Base-by-base conservation (phyloP, 2,329 filamentous ascomycete species). In the Verticillium alfalfae region DNA sequence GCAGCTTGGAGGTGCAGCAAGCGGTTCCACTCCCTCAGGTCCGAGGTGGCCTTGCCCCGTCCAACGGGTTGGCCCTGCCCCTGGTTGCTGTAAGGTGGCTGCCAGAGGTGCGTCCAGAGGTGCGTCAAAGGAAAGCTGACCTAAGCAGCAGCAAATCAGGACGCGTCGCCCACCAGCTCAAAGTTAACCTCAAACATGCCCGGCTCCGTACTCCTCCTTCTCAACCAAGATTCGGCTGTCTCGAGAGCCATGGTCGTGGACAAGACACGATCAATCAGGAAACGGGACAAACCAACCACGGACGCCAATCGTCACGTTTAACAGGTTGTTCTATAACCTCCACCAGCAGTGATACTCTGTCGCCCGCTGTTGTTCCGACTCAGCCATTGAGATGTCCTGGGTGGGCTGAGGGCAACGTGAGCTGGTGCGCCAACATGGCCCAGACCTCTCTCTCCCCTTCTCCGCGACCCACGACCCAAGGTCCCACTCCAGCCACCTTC, bases 111-210 rank as follows among this genome's bases (percentile, higher is more conserved):
- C 45, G 9, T n/a, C 18, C 18, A 9, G 5, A 12, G n/a, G 45
- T 18, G 5, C 15, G 26, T 31, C 26, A 31, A 31, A 31, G 9
- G 45, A n/a, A 22, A 18, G 45, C 45, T 52, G 67, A 65, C 68
- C 69, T 67, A 65, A 58, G 65, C 67, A 67, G 65, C 67, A 67
- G 62, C 70, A 65, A 73, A 73, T 72, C 68, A 71, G 56, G 59
- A 60, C 60, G 62, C 64, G 64, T 56, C 58, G 54, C 52, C 52
- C 61, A 56, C 67, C 70, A 71, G 70, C 68, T 66, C 67, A 72
- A 74, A 72, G 73, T 74, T 69, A 75, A 78, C 72, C 71, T 79
- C 76, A 78, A 78, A 78, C 76, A 69, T 65, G 60, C 56, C 55
- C 61, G 62, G 60, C 62, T 60, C 58, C 38, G 26, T 38, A 16